These are phyloP conservation scores for Cyberlindnera nakhonratchasimensis DNA, from an alignment of 805 yeast genomes.

Conservation along the genomic window DNA sequence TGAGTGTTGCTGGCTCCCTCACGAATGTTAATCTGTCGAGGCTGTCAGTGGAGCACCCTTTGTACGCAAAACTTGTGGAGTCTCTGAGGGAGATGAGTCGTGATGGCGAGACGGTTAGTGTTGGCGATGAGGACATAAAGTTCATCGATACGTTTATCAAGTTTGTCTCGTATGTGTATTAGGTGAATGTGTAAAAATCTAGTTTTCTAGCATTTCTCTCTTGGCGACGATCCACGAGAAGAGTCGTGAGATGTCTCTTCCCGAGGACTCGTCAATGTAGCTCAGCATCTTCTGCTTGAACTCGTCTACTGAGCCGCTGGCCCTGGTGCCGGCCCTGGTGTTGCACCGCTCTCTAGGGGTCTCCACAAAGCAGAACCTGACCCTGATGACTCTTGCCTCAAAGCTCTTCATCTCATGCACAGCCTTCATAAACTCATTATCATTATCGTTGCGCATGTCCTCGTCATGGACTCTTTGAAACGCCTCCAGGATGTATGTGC, in stretches of 20 bases:
- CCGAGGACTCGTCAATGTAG: neutral
- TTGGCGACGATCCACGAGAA: neutral
- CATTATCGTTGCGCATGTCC: no score
- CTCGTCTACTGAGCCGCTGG: neutral
- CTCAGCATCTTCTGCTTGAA: neutral
- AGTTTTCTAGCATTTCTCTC: neutral
- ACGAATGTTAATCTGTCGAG: neutral
- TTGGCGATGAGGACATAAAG: neutral
- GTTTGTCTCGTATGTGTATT: conserved; percentile 5
- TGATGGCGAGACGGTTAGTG: neutral
- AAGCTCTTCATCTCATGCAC: neutral
- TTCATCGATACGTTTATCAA: conserved; percentile 13
- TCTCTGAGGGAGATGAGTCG: neutral
- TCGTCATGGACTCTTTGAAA: no score
- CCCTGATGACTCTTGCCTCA: neutral
- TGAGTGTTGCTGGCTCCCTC: neutral
- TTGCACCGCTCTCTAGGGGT: neutral
- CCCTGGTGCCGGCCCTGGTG: neutral
- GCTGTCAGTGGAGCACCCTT: neutral
- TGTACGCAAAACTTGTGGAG: neutral
- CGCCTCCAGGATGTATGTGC: no score
- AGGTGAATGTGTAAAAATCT: neutral
- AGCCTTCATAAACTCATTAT: neutral
- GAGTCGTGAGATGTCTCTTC: conserved; percentile 2
- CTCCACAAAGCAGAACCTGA: neutral